A percentile compares a stretch with the other conserved stretches of the same genome.
These are phyloP conservation scores for Macroventuria anomochaeta DNA, from an alignment of 2,329 filamentous ascomycete genomes.

Conservation along the genomic window DNA sequence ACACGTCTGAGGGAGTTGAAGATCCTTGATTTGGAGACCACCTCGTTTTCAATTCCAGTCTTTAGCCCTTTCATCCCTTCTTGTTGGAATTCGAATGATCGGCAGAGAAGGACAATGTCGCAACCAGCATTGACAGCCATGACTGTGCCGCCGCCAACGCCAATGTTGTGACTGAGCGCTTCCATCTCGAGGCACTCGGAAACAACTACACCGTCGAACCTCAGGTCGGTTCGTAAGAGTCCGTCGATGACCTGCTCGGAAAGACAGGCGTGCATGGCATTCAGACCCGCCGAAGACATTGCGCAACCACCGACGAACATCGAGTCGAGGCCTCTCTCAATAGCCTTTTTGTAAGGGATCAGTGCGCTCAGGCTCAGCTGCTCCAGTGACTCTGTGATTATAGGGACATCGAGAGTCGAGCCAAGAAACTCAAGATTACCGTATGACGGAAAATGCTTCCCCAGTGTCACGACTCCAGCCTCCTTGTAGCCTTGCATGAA, in stretches of 20 bases:
- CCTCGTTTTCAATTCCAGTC: constrained; percentile 86
- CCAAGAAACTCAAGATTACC: constrained; percentile 93
- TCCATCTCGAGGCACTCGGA: constrained; percentile 98
- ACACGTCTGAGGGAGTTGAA: constrained; percentile 81
- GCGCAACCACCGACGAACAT: constrained; percentile 97
- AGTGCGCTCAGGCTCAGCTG: constrained; percentile 90
- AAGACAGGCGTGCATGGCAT: constrained; percentile 92
- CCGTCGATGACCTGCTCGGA: constrained; percentile 94
- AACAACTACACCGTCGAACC: constrained; percentile 90
- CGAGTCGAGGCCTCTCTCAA: constrained; percentile 82
- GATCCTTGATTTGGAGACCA: constrained; percentile 81
- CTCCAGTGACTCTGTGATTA: constrained; percentile 93
- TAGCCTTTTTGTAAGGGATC: constrained; percentile 89
- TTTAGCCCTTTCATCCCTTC: constrained; percentile 92
- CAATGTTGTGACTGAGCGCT: constrained; percentile 90
- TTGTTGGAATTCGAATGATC: constrained; percentile 85
- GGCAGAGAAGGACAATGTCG: constrained; percentile 86
- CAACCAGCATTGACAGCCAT: constrained; percentile 98
- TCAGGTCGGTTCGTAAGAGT: constrained; percentile 82
- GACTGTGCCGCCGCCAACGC: constrained; percentile 94
- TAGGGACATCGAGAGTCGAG: constrained; percentile 88
- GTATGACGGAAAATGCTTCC: constrained; percentile 96
- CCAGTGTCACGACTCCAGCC: constrained; percentile 85
- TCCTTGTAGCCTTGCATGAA: constrained; percentile 93
- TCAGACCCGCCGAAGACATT: constrained; percentile 89